Base-by-base conservation (phyloP, 148 eudicot genomes). In the Hydrangea macrophylla region DNA sequence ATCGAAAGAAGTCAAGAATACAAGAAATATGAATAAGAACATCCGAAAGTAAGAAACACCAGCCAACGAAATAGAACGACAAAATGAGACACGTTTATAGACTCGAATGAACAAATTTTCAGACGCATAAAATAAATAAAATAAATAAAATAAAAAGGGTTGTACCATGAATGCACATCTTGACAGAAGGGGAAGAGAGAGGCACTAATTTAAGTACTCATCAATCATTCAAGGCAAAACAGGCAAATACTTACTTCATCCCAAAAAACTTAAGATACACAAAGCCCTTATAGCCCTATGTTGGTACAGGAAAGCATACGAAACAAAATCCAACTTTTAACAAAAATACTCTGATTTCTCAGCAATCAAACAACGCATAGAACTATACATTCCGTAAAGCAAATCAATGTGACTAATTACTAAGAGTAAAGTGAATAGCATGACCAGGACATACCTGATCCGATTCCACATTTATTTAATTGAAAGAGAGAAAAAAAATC, bases 401-500 rank as follows among this genome's bases (percentile, higher is more conserved):
- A 18, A 45, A 45, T 45, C 48, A 48, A 48, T 48, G 32, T 15
- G 37, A 57, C 10, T 13, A 4, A 23, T 70, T 22, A 48, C 10
- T 17, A 25, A 10, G n/a, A 13, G 17, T 0, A 50, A 58, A 18
- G 39, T 1, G 32, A 30, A 66, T 10, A 7, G 59, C 32, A 22
- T 15, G 17, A 55, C 23, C 22, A 23, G 27, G 51, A 62, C n/a
- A 15, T 26, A 71, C 13, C 68, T 55, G 54, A 71, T 62, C 74
- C 50, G 30, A 53, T 20, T 1, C 45, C 15, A 31, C 40, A 28
- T n/a, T n/a, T n/a, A n/a, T n/a, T n/a, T n/a, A n/a, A n/a, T n/a
- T n/a, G n/a, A n/a, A n/a, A n/a, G n/a, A n/a, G 36, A 13, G 11
- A 66, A 17, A 45, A 25, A 5, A 27, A 20, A 20, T 42, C 6